These are phyloP conservation scores for Prunella vulgaris DNA, from an alignment of 257 asterid genomes.

Conservation along the genomic window DNA sequence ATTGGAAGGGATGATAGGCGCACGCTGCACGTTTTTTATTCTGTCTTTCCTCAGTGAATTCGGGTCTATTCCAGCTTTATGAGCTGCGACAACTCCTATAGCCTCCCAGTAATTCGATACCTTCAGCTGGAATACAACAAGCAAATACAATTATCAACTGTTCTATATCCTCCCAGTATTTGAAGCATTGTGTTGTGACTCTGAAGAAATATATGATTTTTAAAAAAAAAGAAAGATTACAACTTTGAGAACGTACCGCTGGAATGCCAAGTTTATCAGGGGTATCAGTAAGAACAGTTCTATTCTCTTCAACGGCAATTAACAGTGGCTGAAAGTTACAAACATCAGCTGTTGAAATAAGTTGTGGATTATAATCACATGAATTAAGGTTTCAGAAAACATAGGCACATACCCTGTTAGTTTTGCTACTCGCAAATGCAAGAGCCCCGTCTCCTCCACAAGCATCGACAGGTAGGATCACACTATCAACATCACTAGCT, in stretches of 20 bases:
- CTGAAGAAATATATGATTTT: too few relatives aligned
- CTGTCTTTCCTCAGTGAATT: conserved; percentile 60
- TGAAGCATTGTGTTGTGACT: too few relatives aligned
- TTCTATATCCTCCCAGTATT: too few relatives aligned
- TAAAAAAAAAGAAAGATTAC: too few relatives aligned
- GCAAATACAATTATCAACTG: not conserved
- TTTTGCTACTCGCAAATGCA: conserved; percentile 51
- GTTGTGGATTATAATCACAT: not conserved
- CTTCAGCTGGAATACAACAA: conserved; percentile 49
- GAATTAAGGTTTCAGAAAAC: not conserved
- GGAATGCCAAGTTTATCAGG: conserved; percentile 69
- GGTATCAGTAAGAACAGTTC: conserved; percentile 71
- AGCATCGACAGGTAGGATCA: conserved; percentile 77
- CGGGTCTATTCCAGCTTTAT: conserved; percentile 86
- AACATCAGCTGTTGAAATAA: not conserved
- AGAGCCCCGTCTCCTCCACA: conserved; percentile 88
- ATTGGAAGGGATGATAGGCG: conserved; percentile 28
- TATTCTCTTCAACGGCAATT: conserved; percentile 81
- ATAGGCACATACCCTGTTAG: conserved; percentile 41
- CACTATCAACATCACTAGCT: conserved; percentile 80
- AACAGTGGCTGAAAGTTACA: conserved; percentile 63
- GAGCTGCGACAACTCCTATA: conserved; percentile 83
- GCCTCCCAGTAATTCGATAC: conserved; percentile 96
- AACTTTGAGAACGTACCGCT: conserved; percentile 39
- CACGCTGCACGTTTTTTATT: conserved; percentile 38